phyloP scores from a whole-genome alignment of 768 basidiomycete genomes.

The Candolleomyces aberdarensis region DNA sequence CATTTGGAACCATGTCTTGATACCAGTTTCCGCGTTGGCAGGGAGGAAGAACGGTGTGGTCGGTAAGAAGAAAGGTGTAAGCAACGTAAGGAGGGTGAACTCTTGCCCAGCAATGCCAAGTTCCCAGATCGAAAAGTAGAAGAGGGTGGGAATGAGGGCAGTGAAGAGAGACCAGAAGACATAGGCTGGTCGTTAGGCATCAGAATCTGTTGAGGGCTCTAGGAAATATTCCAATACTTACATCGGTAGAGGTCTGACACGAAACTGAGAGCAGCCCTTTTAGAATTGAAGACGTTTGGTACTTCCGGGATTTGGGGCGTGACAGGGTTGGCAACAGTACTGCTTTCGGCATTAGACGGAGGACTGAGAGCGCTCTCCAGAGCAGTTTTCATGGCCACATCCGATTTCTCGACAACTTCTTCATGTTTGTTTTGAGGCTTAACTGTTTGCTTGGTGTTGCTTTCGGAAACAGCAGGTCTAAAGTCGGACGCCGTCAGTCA shows the following conservation, averaged over 20 bases:
- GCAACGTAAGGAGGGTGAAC: slow-evolving; percentile 63
- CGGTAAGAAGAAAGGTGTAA: slow-evolving; percentile 66
- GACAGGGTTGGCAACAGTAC: not conserved
- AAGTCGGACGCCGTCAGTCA: not conserved
- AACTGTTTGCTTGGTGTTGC: no score
- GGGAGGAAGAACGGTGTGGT: slow-evolving; percentile 25
- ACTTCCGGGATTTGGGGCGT: not conserved
- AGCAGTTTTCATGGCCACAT: slow-evolving; percentile 8
- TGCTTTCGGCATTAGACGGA: not conserved
- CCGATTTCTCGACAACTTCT: slow-evolving; percentile 4
- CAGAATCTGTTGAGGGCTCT: not conserved
- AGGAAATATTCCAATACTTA: slow-evolving; percentile 27
- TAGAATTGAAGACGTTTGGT: not conserved
- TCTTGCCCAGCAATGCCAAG: slow-evolving; percentile 84
- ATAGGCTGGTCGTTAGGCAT: slow-evolving; percentile 47
- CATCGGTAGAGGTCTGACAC: slow-evolving; percentile 53
- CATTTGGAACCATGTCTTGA: not conserved
- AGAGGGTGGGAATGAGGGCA: slow-evolving; percentile 71
- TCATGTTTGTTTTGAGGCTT: not conserved
- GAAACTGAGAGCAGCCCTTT: slow-evolving; percentile 20
- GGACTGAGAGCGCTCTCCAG: slow-evolving; percentile 7
- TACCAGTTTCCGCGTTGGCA: not conserved
- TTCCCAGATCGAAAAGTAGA: slow-evolving; percentile 93
- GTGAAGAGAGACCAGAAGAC: slow-evolving; percentile 85
- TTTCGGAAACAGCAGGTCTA: no score